A percentile compares a stretch with the other conserved stretches of the same genome.
These are phyloP conservation scores for Tricholoma hemisulphureum DNA, from an alignment of 768 basidiomycete genomes.

Conservation along the genomic window DNA sequence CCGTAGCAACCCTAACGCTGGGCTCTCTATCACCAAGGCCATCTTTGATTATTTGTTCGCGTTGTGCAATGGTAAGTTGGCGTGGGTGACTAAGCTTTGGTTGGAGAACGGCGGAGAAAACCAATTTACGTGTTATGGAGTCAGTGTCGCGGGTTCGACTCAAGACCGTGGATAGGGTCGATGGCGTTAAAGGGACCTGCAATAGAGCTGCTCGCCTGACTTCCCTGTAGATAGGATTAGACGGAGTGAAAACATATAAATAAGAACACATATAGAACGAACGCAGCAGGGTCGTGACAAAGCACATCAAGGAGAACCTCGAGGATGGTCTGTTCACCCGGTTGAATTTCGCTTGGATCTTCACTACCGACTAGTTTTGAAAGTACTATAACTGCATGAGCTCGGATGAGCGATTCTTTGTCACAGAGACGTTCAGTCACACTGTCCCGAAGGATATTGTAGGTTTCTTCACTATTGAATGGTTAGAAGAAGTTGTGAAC, in stretches of 20 bases:
- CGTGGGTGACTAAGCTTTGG: constrained; percentile 60
- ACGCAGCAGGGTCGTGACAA: constrained; percentile 71
- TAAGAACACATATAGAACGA: constrained; percentile 19
- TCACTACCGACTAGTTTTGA: constrained; percentile 75
- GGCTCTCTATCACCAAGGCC: constrained; percentile 90
- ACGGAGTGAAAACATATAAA: neutral
- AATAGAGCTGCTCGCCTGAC: constrained; percentile 89
- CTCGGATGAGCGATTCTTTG: constrained; percentile 82
- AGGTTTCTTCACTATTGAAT: constrained; percentile 73
- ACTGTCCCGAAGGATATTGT: constrained; percentile 58
- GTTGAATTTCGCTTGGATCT: constrained; percentile 53
- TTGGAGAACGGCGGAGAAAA: constrained; percentile 69
- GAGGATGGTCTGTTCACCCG: constrained; percentile 51
- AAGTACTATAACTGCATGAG: constrained; percentile 80
- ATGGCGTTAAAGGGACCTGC: constrained; percentile 62
- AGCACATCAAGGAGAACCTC: constrained; percentile 70
- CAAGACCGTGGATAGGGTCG: constrained; percentile 67
- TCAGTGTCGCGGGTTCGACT: constrained; percentile 86
- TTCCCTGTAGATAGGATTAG: constrained; percentile 46
- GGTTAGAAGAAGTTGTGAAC: neutral
- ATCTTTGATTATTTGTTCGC: constrained; percentile 81
- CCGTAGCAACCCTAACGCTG: constrained; percentile 77
- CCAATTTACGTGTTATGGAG: constrained; percentile 70
- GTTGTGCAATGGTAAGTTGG: constrained; percentile 72
- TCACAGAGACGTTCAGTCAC: constrained; percentile 81